Conservation (phyloP, 805 yeast genomes). For the Saccharomycopsis capsularis region DNA sequence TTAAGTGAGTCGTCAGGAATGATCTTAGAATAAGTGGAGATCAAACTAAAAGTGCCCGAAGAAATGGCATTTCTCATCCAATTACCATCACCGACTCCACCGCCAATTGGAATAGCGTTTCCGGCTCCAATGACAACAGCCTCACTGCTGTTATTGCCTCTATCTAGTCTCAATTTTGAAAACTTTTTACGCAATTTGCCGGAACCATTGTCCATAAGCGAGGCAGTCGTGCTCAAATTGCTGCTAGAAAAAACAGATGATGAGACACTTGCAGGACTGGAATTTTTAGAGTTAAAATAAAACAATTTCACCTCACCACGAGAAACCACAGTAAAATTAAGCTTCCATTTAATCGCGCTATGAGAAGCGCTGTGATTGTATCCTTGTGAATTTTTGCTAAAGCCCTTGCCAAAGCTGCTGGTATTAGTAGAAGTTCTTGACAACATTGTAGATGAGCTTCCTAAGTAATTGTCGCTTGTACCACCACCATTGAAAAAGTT, state of each 20-base stretch:
- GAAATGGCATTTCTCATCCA: constrained; percentile 61
- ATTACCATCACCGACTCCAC: constrained; percentile 51
- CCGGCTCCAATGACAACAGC: constrained; percentile 25
- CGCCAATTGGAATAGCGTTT: constrained; percentile 20
- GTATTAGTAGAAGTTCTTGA: constrained; percentile 15
- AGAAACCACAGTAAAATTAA: constrained; percentile 58
- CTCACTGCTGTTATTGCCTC: constrained; percentile 9
- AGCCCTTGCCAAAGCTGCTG: constrained; percentile 23
- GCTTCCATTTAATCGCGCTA: constrained; percentile 33
- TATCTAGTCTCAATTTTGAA: constrained; percentile 17
- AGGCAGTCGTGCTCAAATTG: not conserved
- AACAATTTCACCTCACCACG: constrained; percentile 58
- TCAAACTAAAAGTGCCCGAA: constrained; percentile 44
- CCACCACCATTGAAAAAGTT: constrained; percentile 10
- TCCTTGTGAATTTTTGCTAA: not conserved
- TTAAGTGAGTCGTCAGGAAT: constrained; percentile 33
- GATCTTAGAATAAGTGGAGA: constrained; percentile 44
- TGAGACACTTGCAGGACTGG: not conserved
- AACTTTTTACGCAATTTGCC: constrained; percentile 20
- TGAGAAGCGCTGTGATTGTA: not conserved
- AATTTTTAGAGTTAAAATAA: constrained; percentile 34
- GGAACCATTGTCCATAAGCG: not conserved
- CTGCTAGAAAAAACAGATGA: constrained; percentile 21
- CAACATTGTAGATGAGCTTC: not conserved
- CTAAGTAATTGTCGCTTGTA: not conserved